A percentile compares a stretch with the other conserved stretches of the same genome.
These are phyloP conservation scores for Lactarius sanguifluus DNA, from an alignment of 768 basidiomycete genomes.

Conservation along the genomic window DNA sequence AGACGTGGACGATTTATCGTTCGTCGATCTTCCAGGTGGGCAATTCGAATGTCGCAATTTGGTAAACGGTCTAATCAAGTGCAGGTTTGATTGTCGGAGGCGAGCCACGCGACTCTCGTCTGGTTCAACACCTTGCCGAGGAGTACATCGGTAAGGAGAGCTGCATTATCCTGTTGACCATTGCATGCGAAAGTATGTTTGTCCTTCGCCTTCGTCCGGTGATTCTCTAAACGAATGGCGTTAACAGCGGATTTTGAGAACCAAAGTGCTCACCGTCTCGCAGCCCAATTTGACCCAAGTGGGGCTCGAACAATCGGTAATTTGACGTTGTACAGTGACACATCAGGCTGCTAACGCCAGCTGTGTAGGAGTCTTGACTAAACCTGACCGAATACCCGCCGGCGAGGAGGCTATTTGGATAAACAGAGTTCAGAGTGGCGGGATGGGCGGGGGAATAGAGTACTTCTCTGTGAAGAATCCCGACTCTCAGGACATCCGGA, in stretches of 20 bases:
- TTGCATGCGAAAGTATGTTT: slow-evolving; percentile 62
- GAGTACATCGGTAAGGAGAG: slow-evolving; percentile 61
- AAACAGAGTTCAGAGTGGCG: slow-evolving; percentile 12
- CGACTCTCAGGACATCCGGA: slow-evolving; percentile 19
- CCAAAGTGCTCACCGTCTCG: slow-evolving; percentile 68
- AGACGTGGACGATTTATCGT: slow-evolving; percentile 43
- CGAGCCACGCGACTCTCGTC: slow-evolving; percentile 54
- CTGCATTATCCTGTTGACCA: slow-evolving; percentile 59
- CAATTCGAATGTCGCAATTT: neutral
- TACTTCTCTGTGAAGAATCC: slow-evolving; percentile 30
- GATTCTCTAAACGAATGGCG: neutral
- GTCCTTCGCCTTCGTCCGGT: neutral
- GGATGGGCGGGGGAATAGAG: slow-evolving; percentile 5
- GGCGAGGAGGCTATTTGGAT: slow-evolving; percentile 25
- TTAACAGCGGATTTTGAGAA: slow-evolving; percentile 74
- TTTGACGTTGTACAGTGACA: slow-evolving; percentile 23
- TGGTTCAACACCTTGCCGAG: slow-evolving; percentile 57
- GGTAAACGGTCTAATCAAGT: neutral
- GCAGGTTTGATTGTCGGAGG: slow-evolving; percentile 59
- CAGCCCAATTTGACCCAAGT: slow-evolving; percentile 57
- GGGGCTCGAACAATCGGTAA: slow-evolving; percentile 71
- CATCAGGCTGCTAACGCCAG: neutral
- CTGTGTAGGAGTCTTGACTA: slow-evolving; percentile 20
- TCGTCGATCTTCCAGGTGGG: slow-evolving; percentile 44
- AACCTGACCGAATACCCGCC: slow-evolving; percentile 22